Conservation (phyloP, 2,329 filamentous ascomycete species). For the Magnaporthiopsis poae region DNA sequence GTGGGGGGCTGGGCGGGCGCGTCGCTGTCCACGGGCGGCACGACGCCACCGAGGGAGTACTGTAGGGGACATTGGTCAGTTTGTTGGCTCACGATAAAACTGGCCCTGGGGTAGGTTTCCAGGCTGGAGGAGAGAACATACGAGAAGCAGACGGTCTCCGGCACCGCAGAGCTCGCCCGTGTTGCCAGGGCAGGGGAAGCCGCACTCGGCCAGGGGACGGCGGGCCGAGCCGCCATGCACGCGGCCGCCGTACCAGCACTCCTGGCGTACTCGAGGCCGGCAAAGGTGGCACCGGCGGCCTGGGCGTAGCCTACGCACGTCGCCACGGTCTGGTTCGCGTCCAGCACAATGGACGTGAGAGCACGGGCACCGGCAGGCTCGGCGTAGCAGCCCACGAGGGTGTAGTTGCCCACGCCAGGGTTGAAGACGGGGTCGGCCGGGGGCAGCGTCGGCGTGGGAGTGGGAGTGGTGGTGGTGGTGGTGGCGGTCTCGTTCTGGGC, state of each 20-base stretch:
- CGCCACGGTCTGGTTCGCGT: slow-evolving; percentile 14
- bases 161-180: slow-evolving; percentile 7
- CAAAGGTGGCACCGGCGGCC: slow-evolving; percentile 31
- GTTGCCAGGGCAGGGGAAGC: slow-evolving; percentile 11
- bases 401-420: slow-evolving; percentile 21
- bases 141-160: slow-evolving; percentile 1
- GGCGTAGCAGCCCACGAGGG: slow-evolving; percentile 25
- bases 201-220: slow-evolving; percentile 7
- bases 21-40: slow-evolving; percentile 10
- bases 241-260: not conserved
- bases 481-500: not conserved
- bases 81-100: no score
- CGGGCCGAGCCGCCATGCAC: slow-evolving; percentile 17
- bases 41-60: not conserved
- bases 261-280: slow-evolving; percentile 37
- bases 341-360: slow-evolving; percentile 6
- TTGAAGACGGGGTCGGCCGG: slow-evolving; percentile 23
- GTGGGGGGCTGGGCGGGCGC: slow-evolving; percentile 37
- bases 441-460: slow-evolving; percentile 20
- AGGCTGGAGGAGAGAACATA: no score
- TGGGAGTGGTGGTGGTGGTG: not conserved
- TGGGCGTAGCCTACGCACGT: slow-evolving; percentile 13
- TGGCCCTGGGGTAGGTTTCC: no score
- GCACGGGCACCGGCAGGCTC: slow-evolving; percentile 16
- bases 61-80: no score